Base-by-base conservation (phyloP, 2,329 filamentous ascomycete genomes). In the Orbilia javanica region DNA sequence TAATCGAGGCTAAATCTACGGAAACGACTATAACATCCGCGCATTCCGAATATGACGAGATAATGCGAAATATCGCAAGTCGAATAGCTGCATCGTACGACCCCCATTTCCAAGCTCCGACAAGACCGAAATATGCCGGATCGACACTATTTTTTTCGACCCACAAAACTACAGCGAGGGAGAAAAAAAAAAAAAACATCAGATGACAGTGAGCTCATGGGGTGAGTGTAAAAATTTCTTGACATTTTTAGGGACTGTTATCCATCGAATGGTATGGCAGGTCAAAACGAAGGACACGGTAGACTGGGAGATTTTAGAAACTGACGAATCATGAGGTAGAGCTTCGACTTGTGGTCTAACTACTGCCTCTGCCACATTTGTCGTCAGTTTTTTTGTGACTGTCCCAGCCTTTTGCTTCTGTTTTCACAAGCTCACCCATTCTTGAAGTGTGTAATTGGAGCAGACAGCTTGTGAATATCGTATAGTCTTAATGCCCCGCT, bases 131-230 rank as follows among this genome's bases (percentile, higher is more conserved):
- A 62, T 44, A 39, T 74, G 63, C 62, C 70, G 70, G 63, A 29
- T 67, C 63, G 46, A 53, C 46, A 31, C 34, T n/a, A n/a, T n/a
- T n/a, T n/a, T 29, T 50, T 60, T 65, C 60, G 18, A 64, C 8
- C 60, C 60, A 66, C 48, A 25, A 39, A 65, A 52, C 52, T 7
- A 7, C 31, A 13, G 20, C n/a, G n/a, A n/a, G n/a, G n/a, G n/a
- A n/a, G n/a, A n/a, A n/a, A n/a, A n/a, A n/a, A 39, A 18, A 20
- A 22, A 25, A 39, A 78, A 78, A 72, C 60, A 78, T 78, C 74
- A 78, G 67, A 78, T 78, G 74, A 77, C 52, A 70, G 52, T 77
- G 44, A 52, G 60, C 36, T 67, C 50, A 50, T 36, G 20, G 25
- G 34, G 53, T 18, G 15, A 25, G 46, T 20, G 27, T n/a, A n/a